Evolutionary conservation across 1,284 basidiomycete genomes (phyloP).

Genomic region (Cutaneotrichosporon arboriforme): DNA sequence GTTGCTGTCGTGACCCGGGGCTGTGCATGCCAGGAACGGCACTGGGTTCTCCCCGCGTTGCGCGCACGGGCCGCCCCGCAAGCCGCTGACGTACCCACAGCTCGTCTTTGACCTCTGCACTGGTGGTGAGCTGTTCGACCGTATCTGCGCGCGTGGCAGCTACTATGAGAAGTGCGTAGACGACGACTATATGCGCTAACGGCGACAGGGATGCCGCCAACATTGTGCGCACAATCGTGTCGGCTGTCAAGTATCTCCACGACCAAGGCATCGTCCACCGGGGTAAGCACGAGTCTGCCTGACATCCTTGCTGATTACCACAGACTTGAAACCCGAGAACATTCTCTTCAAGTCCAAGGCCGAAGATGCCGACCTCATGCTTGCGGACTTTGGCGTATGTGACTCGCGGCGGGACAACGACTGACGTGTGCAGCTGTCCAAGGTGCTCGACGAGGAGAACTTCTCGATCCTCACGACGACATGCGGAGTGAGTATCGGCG

Average conservation of each 20-base stretch:
- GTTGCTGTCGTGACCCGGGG: constrained; percentile 10
- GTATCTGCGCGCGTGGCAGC: constrained; percentile 95
- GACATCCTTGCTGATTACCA: not conserved
- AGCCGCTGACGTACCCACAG: constrained; percentile 17
- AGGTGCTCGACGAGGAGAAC: constrained; percentile 86
- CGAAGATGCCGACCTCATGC: constrained; percentile 90
- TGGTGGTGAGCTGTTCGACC: constrained; percentile 95
- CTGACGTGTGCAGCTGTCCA: constrained; percentile 36
- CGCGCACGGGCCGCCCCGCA: not conserved
- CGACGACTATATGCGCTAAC: not conserved
- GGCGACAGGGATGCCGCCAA: constrained; percentile 74
- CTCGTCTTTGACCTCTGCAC: constrained; percentile 96
- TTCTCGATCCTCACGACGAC: constrained; percentile 86
- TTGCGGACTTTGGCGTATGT: constrained; percentile 93
- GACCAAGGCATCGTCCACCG: constrained; percentile 92
- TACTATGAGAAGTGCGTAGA: constrained; percentile 76
- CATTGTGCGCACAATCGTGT: constrained; percentile 79
- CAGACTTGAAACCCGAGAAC: constrained; percentile 96
- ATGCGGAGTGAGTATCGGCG: constrained; percentile 59
- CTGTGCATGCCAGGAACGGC: not conserved
- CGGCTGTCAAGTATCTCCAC: constrained; percentile 88
- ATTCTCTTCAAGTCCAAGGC: constrained; percentile 83
- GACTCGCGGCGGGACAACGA: constrained; percentile 10
- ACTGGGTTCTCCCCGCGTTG: not conserved
- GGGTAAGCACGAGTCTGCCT: constrained; percentile 50